These are phyloP conservation scores for Schwanniomyces occidentalis DNA, from an alignment of 805 yeast species.

Conservation along the genomic window DNA sequence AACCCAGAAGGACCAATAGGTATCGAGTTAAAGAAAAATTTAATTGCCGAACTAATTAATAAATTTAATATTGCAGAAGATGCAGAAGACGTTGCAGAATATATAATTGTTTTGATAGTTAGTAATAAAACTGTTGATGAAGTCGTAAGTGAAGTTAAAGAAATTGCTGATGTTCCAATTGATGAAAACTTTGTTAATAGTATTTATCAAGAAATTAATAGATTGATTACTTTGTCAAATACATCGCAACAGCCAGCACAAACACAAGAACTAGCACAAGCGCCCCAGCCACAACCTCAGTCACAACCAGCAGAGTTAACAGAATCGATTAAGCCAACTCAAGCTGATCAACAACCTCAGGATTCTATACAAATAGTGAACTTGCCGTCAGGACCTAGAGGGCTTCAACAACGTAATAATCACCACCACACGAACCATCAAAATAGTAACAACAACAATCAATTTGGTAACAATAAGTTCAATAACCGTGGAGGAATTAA, in stretches of 20 bases:
- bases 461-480: constrained; percentile 2
- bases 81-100: constrained; percentile 67
- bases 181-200: constrained; percentile 55
- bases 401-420: constrained; percentile 3
- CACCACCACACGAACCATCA: not conserved
- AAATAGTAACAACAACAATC: not conserved
- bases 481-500: constrained; percentile 24
- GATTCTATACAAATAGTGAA: constrained; percentile 2
- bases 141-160: constrained; percentile 59
- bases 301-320: no score
- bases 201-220: constrained; percentile 57
- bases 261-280: constrained; percentile 7
- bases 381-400: constrained; percentile 8
- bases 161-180: constrained; percentile 62
- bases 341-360: not conserved
- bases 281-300: constrained; percentile 7
- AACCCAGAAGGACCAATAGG: constrained; percentile 44
- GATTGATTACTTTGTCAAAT: constrained; percentile 24
- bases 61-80: constrained; percentile 39
- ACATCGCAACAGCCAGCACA: constrained; percentile 8
- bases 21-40: constrained; percentile 31
- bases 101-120: constrained; percentile 66
- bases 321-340: no score
- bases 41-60: constrained; percentile 35
- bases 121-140: constrained; percentile 64